Evolutionary conservation across 2,329 filamentous ascomycete genomes (phyloP).

Genomic region (Cercospora zeae-maydis): DNA sequence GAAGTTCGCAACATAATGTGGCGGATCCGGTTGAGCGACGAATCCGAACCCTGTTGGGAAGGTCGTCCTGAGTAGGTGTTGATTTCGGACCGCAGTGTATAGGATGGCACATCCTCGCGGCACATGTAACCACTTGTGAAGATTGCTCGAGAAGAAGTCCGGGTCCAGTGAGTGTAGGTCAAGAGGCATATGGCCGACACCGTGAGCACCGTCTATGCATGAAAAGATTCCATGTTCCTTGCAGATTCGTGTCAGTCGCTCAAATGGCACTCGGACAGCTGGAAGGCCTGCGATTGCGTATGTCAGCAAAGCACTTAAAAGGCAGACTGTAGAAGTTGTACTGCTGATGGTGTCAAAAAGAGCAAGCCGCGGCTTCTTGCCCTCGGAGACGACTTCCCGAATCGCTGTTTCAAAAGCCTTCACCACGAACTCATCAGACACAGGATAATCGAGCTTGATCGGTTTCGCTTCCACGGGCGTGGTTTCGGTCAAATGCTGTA

Average conservation of each 20-base stretch:
- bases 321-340: neutral
- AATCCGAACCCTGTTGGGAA: constrained; percentile 80
- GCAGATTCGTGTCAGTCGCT: constrained; percentile 62
- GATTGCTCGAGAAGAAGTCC: constrained; percentile 84
- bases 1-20: constrained; percentile 49
- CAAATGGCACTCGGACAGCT: constrained; percentile 75
- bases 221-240: constrained; percentile 65
- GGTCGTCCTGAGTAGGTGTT: constrained; percentile 67
- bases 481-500: constrained; percentile 68
- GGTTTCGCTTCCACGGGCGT: constrained; percentile 49
- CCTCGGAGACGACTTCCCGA: constrained; percentile 46
- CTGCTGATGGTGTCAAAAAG: constrained; percentile 75
- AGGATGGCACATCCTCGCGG: constrained; percentile 77
- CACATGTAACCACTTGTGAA: constrained; percentile 82
- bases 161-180: constrained; percentile 64
- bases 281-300: constrained; percentile 53
- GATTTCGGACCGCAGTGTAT: constrained; percentile 73
- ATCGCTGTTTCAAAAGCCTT: constrained; percentile 59
- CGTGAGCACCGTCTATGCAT: constrained; percentile 79
- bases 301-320: neutral
- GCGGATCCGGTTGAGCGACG: constrained; percentile 30
- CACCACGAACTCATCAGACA: constrained; percentile 65
- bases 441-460: constrained; percentile 64
- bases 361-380: constrained; percentile 64
- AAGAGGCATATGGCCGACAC: constrained; percentile 71